Evolutionary conservation across 148 eudicot species (phyloP).

Genomic region (Nepenthes mirabilis): DNA sequence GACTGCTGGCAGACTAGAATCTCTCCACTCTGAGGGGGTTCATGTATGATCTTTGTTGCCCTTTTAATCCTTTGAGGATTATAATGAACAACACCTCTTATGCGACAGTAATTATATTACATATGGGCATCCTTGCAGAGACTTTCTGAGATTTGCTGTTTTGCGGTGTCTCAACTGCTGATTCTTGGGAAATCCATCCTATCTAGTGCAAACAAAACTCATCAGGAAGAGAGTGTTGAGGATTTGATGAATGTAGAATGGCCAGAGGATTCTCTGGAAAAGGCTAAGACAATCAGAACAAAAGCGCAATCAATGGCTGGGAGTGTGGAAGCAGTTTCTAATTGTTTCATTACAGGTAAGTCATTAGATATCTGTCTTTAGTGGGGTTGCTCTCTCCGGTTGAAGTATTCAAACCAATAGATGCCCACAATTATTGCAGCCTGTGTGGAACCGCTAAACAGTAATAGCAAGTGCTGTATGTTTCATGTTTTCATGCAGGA

Average conservation of each 20-base stretch:
- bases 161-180: slow-evolving; percentile 73
- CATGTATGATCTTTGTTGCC: slow-evolving; percentile 47
- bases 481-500: too few relatives aligned
- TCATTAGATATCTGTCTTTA: background rate
- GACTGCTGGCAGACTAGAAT: slow-evolving; percentile 79
- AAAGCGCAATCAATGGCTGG: slow-evolving; percentile 62
- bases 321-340: slow-evolving; percentile 64
- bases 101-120: background rate
- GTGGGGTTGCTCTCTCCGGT: slow-evolving; percentile 14
- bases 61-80: background rate
- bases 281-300: slow-evolving; percentile 62
- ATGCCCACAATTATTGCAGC: too few relatives aligned
- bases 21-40: slow-evolving; percentile 97
- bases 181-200: slow-evolving; percentile 78
- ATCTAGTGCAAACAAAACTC: slow-evolving; percentile 54
- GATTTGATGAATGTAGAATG: slow-evolving; percentile 46
- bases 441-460: too few relatives aligned
- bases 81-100: background rate
- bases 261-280: slow-evolving; percentile 90
- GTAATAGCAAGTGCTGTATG: too few relatives aligned
- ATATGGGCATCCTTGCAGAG: slow-evolving; percentile 38
- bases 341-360: slow-evolving; percentile 81
- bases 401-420: too few relatives aligned
- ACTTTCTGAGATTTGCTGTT: slow-evolving; percentile 88
- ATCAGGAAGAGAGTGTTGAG: slow-evolving; percentile 35